Base-by-base conservation (phyloP, 2,329 filamentous ascomycete genomes). In the Fusarium sp. region DNA sequence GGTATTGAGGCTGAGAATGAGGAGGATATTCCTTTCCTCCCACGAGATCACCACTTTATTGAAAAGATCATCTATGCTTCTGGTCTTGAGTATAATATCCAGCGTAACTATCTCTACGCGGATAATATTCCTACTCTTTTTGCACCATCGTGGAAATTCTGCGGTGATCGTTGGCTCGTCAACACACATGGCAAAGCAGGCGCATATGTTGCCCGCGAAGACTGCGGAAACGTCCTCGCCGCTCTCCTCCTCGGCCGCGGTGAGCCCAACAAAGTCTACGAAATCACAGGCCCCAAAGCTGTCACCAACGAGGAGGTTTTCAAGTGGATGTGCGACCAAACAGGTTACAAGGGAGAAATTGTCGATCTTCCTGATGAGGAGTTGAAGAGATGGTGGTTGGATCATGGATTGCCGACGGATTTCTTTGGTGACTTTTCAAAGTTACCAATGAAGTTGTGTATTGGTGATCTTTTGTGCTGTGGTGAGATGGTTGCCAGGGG, bases 401-500 rank as follows among this genome's bases (percentile, higher is more conserved):
- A 67, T 11, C 73, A 63, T 10, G 74, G 73, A 0, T n/a, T 76
- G 0, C 73, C 74, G 0, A 64, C 60, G 0, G 74, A 76, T 7
- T 64, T 76, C 60, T 72, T 67, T 42, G 74, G 74, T 5, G 72
- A 76, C 26, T 76, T 76, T 33, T 76, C 74, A 1, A 48, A 75
- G 23, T 8, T 76, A 3, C 74, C 73, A 1, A 76, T 76, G 74
- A 76, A 76, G 42, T 23, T 76, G 7, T 76, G 74, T 15, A 76
- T 76, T 1, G 74, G 74, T 0, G 74, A 76, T 32, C 56, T 76
- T 17, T 26, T 76, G 40, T 76, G 72, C 32, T 75, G 67, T 23
- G 74, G 74, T 17, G 74, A 76, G 52, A 76, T 76, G 74, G 70
- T 76, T 14, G 74, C 67, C 2, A 48, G 35, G 0, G 70, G 63